Evolutionary conservation across 208 protist genomes (phyloP).

Genomic region (Trypanosoma rangeli): DNA sequence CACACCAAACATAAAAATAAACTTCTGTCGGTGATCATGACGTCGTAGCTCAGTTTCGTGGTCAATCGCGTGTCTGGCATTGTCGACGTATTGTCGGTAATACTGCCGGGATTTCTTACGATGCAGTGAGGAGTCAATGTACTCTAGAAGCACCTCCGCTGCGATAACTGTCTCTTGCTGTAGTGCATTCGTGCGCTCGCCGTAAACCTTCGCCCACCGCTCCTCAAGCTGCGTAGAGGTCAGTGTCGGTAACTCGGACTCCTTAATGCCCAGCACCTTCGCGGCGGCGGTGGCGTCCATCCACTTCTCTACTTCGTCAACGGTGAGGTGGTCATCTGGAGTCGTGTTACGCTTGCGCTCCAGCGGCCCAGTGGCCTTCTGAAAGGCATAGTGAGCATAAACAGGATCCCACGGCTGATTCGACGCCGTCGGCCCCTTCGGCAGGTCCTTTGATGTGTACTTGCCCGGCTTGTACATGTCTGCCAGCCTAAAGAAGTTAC

Average conservation of each 20-base stretch:
- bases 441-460: conserved; percentile 34
- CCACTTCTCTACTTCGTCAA: conserved; percentile 79
- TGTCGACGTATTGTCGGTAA: conserved; percentile 76
- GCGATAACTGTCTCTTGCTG: conserved; percentile 82
- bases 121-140: conserved; percentile 69
- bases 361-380: conserved; percentile 48
- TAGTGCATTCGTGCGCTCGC: conserved; percentile 47
- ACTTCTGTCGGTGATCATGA: conserved; percentile 31
- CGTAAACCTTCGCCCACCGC: conserved; percentile 58
- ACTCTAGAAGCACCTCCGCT: conserved; percentile 84
- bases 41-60: conserved; percentile 42
- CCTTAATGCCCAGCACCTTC: conserved; percentile 79
- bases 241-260: conserved; percentile 63
- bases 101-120: conserved; percentile 82
- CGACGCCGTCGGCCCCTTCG: conserved; percentile 30
- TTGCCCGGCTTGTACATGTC: conserved; percentile 29
- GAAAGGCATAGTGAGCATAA: conserved; percentile 29
- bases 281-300: conserved; percentile 79
- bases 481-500: conserved; percentile 26
- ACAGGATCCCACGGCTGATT: conserved; percentile 52
- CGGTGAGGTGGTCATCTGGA: conserved; percentile 66
- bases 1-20: conserved; percentile 56
- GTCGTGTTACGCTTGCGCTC: conserved; percentile 54
- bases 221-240: conserved; percentile 51
- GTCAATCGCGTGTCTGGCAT: conserved; percentile 60